A percentile compares a stretch with the other conserved stretches of the same genome.
These are phyloP conservation scores for Plectosphaerella sp. DNA, from an alignment of 2,329 filamentous ascomycete genomes.

Conservation along the genomic window DNA sequence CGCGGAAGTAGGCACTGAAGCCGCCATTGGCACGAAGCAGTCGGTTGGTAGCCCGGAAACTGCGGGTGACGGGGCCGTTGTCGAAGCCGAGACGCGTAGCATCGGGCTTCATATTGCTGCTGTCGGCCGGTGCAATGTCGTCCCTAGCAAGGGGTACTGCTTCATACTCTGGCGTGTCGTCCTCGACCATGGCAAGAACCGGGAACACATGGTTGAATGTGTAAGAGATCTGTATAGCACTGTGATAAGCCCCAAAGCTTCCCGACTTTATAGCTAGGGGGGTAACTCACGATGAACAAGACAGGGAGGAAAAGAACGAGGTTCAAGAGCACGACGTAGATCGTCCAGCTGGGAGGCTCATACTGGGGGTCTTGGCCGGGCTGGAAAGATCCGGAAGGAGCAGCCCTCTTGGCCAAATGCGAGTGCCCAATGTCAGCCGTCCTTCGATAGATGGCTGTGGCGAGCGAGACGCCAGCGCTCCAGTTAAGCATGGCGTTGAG, in stretches of 20 bases:
- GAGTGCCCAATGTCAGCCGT: neutral
- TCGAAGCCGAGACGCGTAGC: slow-evolving; percentile 8
- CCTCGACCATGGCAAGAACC: slow-evolving; percentile 53
- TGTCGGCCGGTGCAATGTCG: slow-evolving; percentile 8
- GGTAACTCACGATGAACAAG: slow-evolving; percentile 33
- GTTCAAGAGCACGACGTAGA: slow-evolving; percentile 31
- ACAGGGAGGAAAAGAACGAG: slow-evolving; percentile 40
- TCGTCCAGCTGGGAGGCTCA: slow-evolving; percentile 35
- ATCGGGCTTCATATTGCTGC: no score
- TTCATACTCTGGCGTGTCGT: slow-evolving; percentile 52
- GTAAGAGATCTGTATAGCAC: slow-evolving; percentile 38
- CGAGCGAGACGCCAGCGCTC: slow-evolving; percentile 1
- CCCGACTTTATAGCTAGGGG: neutral
- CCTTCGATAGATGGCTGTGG: neutral
- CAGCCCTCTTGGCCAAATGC: slow-evolving; percentile 27
- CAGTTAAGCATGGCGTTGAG: slow-evolving; percentile 3
- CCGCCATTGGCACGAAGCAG: slow-evolving; percentile 61
- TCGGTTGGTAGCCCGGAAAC: slow-evolving; percentile 44
- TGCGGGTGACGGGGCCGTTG: slow-evolving; percentile 41
- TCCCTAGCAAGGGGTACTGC: slow-evolving; percentile 38
- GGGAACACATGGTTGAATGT: slow-evolving; percentile 46
- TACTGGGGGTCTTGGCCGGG: slow-evolving; percentile 3
- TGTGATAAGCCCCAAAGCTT: neutral
- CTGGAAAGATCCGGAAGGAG: slow-evolving; percentile 2
- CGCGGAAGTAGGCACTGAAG: slow-evolving; percentile 64